Conservation (phyloP, 148 eudicot genomes). For the Vaccinium corymbosum region DNA sequence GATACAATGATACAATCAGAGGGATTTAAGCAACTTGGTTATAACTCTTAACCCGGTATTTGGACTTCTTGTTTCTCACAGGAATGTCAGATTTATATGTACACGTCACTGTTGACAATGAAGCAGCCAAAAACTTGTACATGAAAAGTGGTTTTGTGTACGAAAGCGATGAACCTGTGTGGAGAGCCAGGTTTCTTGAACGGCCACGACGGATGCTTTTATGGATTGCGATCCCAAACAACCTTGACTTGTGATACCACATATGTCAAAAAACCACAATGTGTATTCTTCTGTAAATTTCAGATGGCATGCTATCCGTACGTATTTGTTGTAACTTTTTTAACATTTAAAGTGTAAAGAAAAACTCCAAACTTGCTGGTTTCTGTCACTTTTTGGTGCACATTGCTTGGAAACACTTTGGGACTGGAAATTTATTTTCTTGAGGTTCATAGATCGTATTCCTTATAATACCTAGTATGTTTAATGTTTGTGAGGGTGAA, state of each 20-base stretch:
- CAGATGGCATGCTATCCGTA: not conserved
- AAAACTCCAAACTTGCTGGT: not conserved
- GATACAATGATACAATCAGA: not conserved
- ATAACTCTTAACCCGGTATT: not conserved
- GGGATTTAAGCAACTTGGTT: not conserved
- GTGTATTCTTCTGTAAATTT: not conserved
- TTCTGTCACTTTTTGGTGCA: not conserved
- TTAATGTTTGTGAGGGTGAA: not conserved
- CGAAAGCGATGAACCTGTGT: constrained; percentile 84
- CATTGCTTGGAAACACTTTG: no score
- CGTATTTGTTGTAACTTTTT: not conserved
- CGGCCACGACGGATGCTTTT: constrained; percentile 80
- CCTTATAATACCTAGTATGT: not conserved
- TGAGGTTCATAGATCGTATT: not conserved
- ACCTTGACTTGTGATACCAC: constrained; percentile 41
- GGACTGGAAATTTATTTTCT: not conserved
- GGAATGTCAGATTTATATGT: constrained; percentile 88
- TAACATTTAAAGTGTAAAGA: not conserved
- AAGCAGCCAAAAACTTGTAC: constrained; percentile 75
- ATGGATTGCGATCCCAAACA: constrained; percentile 69
- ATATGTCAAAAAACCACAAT: not conserved
- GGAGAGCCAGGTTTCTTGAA: constrained; percentile 76
- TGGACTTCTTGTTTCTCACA: constrained; percentile 22
- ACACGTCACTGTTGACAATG: constrained; percentile 85
- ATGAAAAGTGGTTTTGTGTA: constrained; percentile 70